phyloP scores from a whole-genome alignment of 305 asterid species.

The Fraxinus platypoda region DNA sequence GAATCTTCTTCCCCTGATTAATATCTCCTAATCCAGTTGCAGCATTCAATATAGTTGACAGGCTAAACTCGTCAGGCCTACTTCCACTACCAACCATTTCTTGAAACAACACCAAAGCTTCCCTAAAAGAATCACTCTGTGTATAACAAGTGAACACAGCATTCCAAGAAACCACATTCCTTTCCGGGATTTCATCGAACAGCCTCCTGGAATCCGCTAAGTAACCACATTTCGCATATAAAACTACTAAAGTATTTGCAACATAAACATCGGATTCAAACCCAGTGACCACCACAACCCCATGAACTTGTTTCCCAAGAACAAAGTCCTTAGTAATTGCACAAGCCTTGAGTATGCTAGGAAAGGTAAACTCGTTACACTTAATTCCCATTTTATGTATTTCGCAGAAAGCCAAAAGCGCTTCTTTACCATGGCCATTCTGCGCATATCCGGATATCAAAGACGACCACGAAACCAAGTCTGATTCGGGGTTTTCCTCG shows the following conservation, averaged over 20 bases:
- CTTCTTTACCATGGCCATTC: conserved; percentile 65
- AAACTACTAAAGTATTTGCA: conserved; percentile 63
- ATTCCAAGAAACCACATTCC: conserved; percentile 83
- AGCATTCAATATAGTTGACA: conserved; percentile 71
- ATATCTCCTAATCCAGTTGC: conserved; percentile 64
- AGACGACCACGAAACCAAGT: conserved; percentile 84
- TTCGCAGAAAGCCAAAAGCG: conserved; percentile 51
- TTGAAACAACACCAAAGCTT: conserved; percentile 63
- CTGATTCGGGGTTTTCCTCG: conserved; percentile 65
- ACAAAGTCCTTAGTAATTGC: conserved; percentile 32
- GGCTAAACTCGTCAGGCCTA: conserved; percentile 73
- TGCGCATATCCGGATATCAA: conserved; percentile 76
- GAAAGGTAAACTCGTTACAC: conserved; percentile 64
- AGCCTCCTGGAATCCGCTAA: conserved; percentile 61
- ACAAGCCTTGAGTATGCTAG: conserved; percentile 89
- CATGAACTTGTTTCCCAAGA: conserved; percentile 70
- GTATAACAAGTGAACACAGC: conserved; percentile 64
- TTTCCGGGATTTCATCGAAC: conserved; percentile 66
- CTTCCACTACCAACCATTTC: conserved; percentile 61
- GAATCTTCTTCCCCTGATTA: conserved; percentile 63
- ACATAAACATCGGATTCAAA: conserved; percentile 71
- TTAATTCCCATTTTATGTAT: conserved; percentile 60
- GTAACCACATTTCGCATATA: conserved; percentile 70
- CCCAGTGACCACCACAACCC: conserved; percentile 57
- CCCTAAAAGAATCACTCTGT: conserved; percentile 49